Evolutionary conservation across 2,329 filamentous ascomycete genomes (phyloP).

Genomic region (Clonostachys chloroleuca): DNA sequence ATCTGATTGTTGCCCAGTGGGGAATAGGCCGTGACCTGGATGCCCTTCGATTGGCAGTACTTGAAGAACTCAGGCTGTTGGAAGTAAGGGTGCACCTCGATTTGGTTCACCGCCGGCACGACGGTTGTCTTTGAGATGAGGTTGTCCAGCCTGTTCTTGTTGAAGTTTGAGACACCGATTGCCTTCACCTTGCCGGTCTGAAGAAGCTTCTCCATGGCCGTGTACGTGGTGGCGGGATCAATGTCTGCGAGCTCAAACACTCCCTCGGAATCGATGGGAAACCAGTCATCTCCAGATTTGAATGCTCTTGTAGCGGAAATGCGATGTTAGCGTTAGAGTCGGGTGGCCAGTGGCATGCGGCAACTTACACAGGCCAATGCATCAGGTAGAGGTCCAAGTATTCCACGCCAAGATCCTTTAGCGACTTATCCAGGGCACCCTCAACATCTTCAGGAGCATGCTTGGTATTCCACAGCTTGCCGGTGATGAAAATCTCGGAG

Average conservation of each 20-base stretch:
- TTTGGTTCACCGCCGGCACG: conserved; percentile 60
- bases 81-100: conserved; percentile 66
- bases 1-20: conserved; percentile 54
- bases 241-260: conserved; percentile 57
- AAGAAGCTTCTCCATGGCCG: conserved; percentile 31
- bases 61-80: conserved; percentile 54
- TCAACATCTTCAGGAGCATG: conserved; percentile 42
- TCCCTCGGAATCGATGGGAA: conserved; percentile 49
- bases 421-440: conserved; percentile 36
- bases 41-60: conserved; percentile 52
- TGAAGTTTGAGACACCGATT: conserved; percentile 49
- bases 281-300: conserved; percentile 44
- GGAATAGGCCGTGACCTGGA: conserved; percentile 60
- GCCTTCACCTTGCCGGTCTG: conserved; percentile 30
- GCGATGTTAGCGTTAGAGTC: conserved; percentile 20
- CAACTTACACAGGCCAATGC: conserved; percentile 31
- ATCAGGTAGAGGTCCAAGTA: conserved; percentile 46
- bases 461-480: conserved; percentile 57
- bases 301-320: conserved; percentile 26
- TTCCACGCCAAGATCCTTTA: conserved; percentile 40
- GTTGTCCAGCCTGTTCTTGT: conserved; percentile 29
- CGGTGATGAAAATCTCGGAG: conserved; percentile 44
- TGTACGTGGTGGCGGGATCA: conserved; percentile 33
- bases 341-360: neutral
- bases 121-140: conserved; percentile 45